These are phyloP conservation scores for Infundibulicybe gibba DNA, from an alignment of 768 basidiomycete genomes.

Conservation along the genomic window DNA sequence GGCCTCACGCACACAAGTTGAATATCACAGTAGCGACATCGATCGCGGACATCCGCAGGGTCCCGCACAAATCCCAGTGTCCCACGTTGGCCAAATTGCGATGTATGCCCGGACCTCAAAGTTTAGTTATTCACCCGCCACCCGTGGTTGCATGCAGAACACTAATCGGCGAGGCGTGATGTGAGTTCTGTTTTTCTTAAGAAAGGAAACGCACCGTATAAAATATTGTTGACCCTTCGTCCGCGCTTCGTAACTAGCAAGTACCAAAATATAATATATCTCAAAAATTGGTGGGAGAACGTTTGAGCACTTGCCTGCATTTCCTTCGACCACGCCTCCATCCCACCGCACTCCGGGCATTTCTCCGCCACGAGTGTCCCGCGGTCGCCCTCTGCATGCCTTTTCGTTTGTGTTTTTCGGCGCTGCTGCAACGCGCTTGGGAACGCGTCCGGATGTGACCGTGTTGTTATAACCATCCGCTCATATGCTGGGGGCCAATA, in stretches of 20 bases:
- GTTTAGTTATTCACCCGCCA: constrained; percentile 81
- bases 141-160: constrained; percentile 70
- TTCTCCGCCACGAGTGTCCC: constrained; percentile 67
- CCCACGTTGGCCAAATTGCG: too few species aligned
- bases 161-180: constrained; percentile 36
- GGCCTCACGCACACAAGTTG: too few species aligned
- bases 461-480: constrained; percentile 84
- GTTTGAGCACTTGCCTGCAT: constrained; percentile 57
- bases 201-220: constrained; percentile 67
- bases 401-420: constrained; percentile 84
- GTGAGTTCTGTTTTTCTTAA: too few species aligned
- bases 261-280: neutral
- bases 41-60: too few species aligned
- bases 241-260: constrained; percentile 76
- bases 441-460: constrained; percentile 92
- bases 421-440: constrained; percentile 86
- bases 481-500: constrained; percentile 68
- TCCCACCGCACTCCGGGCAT: constrained; percentile 84
- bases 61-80: too few species aligned
- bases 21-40: too few species aligned
- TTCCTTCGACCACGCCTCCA: constrained; percentile 85
- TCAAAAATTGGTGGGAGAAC: neutral
- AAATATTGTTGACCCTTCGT: constrained; percentile 92
- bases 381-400: constrained; percentile 67
- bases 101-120: too few species aligned